Conservation (phyloP, 2,329 filamentous ascomycete species). For the Ambrosiella xylebori region DNA sequence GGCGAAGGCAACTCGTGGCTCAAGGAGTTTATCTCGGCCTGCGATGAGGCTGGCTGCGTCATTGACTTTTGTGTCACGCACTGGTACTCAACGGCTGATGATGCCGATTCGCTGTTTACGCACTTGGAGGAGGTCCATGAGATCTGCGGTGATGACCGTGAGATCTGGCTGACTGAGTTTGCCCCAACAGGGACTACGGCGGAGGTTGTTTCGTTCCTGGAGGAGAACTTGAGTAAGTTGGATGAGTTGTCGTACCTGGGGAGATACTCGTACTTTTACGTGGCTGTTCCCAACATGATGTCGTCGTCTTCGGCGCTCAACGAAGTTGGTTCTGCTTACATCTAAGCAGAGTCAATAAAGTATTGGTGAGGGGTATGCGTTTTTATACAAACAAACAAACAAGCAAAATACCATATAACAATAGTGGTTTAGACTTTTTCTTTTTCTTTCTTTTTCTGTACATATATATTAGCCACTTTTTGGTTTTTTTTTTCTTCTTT, state of each 20-base stretch:
- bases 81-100: constrained; percentile 40
- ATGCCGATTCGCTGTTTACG: constrained; percentile 32
- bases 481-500: background rate
- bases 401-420: background rate
- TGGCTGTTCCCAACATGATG: constrained; percentile 25
- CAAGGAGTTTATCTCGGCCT: constrained; percentile 32
- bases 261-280: constrained; percentile 41
- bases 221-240: constrained; percentile 29
- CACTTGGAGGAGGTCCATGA: constrained; percentile 33
- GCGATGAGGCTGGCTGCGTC: constrained; percentile 30
- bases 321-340: constrained; percentile 32
- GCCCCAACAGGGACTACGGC: constrained; percentile 30
- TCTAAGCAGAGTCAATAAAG: constrained; percentile 15
- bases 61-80: constrained; percentile 46
- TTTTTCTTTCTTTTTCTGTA: constrained; percentile 20
- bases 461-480: constrained; percentile 16
- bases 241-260: constrained; percentile 34
- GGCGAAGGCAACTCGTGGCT: constrained; percentile 42
- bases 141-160: constrained; percentile 27
- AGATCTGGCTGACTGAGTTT: constrained; percentile 50
- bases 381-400: background rate
- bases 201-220: constrained; percentile 31
- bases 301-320: constrained; percentile 24
- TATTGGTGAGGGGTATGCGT: background rate
- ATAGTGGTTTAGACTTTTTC: constrained; percentile 4